Evolutionary conservation across 139 green algal species (phyloP).

Genomic region (Tetratostichococcus sp.): DNA sequence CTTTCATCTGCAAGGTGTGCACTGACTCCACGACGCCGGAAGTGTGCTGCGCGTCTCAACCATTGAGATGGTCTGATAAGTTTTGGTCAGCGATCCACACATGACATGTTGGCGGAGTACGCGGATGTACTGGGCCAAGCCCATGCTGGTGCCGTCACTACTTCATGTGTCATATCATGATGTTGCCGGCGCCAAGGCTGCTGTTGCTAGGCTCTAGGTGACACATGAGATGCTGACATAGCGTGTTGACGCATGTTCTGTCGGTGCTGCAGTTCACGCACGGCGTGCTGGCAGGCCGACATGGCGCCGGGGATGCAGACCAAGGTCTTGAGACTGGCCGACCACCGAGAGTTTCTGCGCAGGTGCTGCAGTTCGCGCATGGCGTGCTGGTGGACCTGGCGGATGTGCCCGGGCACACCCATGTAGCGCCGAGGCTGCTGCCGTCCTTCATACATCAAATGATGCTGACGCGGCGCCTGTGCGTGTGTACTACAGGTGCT

Average conservation of each 20-base stretch:
- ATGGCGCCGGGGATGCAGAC: constrained; percentile 72
- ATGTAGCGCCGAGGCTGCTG: constrained; percentile 73
- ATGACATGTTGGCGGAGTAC: neutral
- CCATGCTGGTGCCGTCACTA: constrained; percentile 55
- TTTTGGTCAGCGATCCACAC: neutral
- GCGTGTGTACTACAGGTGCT: neutral
- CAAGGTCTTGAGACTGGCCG: no score
- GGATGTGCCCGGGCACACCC: constrained; percentile 12
- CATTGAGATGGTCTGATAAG: no score
- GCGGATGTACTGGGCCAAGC: constrained; percentile 11
- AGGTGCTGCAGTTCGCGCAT: neutral
- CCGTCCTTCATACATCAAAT: no score
- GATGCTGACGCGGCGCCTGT: neutral
- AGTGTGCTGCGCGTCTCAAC: no score
- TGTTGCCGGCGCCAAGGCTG: constrained; percentile 59
- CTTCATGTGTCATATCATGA: no score
- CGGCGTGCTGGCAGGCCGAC: constrained; percentile 29
- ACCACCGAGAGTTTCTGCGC: no score
- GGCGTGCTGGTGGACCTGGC: neutral
- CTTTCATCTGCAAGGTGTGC: no score
- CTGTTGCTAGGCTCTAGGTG: constrained; percentile 61
- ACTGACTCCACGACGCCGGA: no score
- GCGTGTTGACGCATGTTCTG: no score
- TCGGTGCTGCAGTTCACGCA: constrained; percentile 42
- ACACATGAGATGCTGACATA: no score